phyloP scores from a whole-genome alignment of 495 filamentous ascomycete genomes.

The Penicilliopsis zonata region DNA sequence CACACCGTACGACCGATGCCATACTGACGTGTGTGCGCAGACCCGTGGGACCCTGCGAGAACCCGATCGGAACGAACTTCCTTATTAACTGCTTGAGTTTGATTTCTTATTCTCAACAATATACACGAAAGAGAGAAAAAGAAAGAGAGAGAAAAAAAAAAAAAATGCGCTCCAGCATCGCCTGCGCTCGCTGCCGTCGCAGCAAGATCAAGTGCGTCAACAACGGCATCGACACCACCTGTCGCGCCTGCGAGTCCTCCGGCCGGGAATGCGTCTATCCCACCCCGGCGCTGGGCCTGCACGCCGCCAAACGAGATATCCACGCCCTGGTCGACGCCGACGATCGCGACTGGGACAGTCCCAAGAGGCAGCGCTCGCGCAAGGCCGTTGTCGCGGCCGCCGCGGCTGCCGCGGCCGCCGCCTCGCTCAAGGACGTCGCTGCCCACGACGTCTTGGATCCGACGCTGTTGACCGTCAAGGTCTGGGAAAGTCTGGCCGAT shows the following conservation, averaged over 20 bases:
- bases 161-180: conserved; percentile 68
- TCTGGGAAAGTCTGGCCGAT: conserved; percentile 62
- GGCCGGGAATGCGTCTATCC: conserved; percentile 71
- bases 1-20: background rate
- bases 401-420: conserved; percentile 14
- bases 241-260: conserved; percentile 64
- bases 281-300: conserved; percentile 42
- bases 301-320: conserved; percentile 45
- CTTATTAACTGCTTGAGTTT: background rate
- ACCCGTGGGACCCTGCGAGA: conserved; percentile 1
- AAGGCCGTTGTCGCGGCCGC: conserved; percentile 32
- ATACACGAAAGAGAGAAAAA: background rate
- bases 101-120: background rate
- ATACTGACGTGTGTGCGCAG: background rate
- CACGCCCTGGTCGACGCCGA: conserved; percentile 33
- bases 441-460: conserved; percentile 29
- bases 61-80: no score
- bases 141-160: background rate
- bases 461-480: conserved; percentile 50
- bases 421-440: no score
- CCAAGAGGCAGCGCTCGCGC: conserved; percentile 43
- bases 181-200: conserved; percentile 65
- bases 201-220: conserved; percentile 84
- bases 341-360: conserved; percentile 45
- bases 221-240: conserved; percentile 58